Base-by-base conservation (phyloP, 140 eudicot species). In the Cichorium intybus region DNA sequence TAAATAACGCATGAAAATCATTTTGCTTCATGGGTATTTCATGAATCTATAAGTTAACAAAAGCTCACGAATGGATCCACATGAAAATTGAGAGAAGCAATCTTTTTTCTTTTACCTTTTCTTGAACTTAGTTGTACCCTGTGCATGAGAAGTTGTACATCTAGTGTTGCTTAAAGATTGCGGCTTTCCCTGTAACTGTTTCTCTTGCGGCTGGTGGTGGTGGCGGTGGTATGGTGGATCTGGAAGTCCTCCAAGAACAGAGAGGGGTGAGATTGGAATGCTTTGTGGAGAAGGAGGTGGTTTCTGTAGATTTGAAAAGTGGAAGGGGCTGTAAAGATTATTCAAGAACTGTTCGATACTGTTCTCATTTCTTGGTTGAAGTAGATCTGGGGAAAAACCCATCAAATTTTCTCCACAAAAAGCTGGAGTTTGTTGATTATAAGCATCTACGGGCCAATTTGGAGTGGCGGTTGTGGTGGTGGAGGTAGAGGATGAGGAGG, bases 221-320 rank as follows among this genome's bases (percentile, higher is more conserved):
- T 61, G 15, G 62, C 60, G 55, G 59, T 59, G 15, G 53, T 60
- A 51, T 10, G 72, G 87, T 45, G 69, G 84, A 79, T 83, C 95
- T 78, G 66, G 89, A 41, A 82, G 76, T 31, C 83, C 87, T 18
- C 84, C 87, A 70, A 83, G 81, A 69, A 85, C 88, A 72, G 95
- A 85, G 20, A 79, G 85, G 35, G 90, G 90, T 58, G 95, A 80
- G 60, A 80, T 58, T 39, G 89, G 89, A 4, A 77, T 20, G 37
- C 23, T 77, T 47, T 72, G 77, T 23, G 66, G 66, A 62, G 77
- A 60, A 1, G 66, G 48, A 15, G 78, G 76, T 11, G 62, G 77
- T 56, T 70, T 77, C 15, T 70, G 80, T 47, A 37, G 29, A 59
- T 70, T 65, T 33, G 73, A 22, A 50, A 61, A 80, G 73, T 45